These are phyloP conservation scores for Daedaleopsis sinensis DNA, from an alignment of 768 basidiomycete species.

Conservation along the genomic window DNA sequence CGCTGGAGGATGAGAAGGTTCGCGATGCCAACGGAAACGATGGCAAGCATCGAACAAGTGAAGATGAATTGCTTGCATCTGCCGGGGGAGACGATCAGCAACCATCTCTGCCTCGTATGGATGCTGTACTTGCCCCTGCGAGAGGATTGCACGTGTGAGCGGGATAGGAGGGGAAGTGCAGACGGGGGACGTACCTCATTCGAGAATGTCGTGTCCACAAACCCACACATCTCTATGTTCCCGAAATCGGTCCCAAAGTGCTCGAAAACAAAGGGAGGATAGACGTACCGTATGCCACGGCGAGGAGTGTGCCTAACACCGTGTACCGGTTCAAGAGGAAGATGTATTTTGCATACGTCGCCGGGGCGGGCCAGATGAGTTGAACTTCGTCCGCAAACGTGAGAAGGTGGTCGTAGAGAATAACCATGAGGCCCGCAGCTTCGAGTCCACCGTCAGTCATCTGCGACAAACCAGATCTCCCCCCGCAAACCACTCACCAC, in stretches of 20 bases:
- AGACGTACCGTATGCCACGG: constrained; percentile 32
- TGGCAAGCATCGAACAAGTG: constrained; percentile 25
- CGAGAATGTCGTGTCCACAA: constrained; percentile 15
- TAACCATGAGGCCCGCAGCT: constrained; percentile 36
- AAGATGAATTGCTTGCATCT: constrained; percentile 37
- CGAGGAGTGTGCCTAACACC: constrained; percentile 31
- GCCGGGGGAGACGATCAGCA: neutral
- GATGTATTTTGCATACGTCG: constrained; percentile 39
- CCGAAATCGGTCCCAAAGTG: too few relatives aligned
- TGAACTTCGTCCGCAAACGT: constrained; percentile 44
- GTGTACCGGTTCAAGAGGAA: constrained; percentile 46
- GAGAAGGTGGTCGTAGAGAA: constrained; percentile 47
- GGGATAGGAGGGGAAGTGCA: neutral
- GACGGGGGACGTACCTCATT: constrained; percentile 15
- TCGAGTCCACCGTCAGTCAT: neutral
- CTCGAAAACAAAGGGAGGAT: neutral
- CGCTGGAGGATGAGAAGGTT: constrained; percentile 38
- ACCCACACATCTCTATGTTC: constrained; percentile 29
- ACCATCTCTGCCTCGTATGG: neutral
- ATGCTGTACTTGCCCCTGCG: constrained; percentile 10
- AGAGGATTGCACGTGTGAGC: neutral
- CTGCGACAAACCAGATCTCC: too few relatives aligned
- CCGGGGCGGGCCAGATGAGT: constrained; percentile 43
- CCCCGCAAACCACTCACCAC: neutral
- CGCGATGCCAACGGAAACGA: constrained; percentile 34